Percentiles rank a stretch among this genome's conserved stretches.
Conservation (phyloP, 2,329 filamentous ascomycete genomes). For the Amauroascus verrucosus region DNA sequence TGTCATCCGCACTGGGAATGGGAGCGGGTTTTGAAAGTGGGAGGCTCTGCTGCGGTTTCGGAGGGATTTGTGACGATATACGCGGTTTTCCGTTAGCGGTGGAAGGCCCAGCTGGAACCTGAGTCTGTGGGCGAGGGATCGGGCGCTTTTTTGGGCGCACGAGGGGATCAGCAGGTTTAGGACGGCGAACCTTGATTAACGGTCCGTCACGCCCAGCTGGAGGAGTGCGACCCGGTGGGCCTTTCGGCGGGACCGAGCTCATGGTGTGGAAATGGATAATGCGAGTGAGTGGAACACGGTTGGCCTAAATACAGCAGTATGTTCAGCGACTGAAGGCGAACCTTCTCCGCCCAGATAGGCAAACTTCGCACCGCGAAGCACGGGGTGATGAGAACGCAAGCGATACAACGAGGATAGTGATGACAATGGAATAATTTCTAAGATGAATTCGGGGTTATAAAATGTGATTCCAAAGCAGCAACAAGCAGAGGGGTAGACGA, state of each 20-base stretch:
- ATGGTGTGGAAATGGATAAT: constrained; percentile 10
- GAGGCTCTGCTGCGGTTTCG: constrained; percentile 16
- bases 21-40: constrained; percentile 18
- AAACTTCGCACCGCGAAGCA: not conserved
- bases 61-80: constrained; percentile 16
- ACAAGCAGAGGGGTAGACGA: too few relatives aligned
- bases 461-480: too few relatives aligned
- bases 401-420: too few relatives aligned
- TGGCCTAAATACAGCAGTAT: not conserved
- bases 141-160: constrained; percentile 49
- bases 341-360: not conserved
- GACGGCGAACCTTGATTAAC: constrained; percentile 39
- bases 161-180: constrained; percentile 51
- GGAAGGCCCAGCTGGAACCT: constrained; percentile 1
- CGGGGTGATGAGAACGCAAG: not conserved
- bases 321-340: not conserved
- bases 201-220: constrained; percentile 38
- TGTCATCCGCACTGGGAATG: constrained; percentile 23
- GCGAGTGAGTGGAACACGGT: not conserved
- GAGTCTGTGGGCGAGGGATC: constrained; percentile 19
- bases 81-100: constrained; percentile 21
- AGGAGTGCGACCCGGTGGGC: constrained; percentile 39
- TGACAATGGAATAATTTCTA: too few relatives aligned
- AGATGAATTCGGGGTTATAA: too few relatives aligned
- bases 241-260: constrained; percentile 33